Conservation (phyloP, 2,329 filamentous ascomycete species). For the Aspergillus phoenicis region DNA sequence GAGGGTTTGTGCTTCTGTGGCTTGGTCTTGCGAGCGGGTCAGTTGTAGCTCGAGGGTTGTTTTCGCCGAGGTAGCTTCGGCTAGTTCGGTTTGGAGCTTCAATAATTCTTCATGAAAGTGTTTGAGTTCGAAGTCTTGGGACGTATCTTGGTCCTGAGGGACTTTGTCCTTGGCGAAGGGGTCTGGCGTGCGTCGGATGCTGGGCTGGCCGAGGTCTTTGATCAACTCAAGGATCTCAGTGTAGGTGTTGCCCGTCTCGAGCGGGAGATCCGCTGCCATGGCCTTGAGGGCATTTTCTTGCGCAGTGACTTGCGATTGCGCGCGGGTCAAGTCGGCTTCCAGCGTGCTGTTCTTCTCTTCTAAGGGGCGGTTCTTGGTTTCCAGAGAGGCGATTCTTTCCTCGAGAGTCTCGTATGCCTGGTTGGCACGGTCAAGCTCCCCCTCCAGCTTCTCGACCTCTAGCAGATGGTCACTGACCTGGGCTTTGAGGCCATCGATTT, state of each 20-base stretch:
- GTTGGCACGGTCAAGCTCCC: conserved; percentile 36
- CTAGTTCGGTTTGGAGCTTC: conserved; percentile 33
- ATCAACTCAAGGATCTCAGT: conserved; percentile 44
- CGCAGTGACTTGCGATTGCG: conserved; percentile 39
- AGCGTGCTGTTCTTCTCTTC: conserved; percentile 43
- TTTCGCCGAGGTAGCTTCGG: conserved; percentile 31
- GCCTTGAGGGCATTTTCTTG: conserved; percentile 42
- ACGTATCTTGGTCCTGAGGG: conserved; percentile 16
- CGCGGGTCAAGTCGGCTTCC: conserved; percentile 38
- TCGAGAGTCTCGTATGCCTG: conserved; percentile 39
- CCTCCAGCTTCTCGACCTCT: conserved; percentile 40
- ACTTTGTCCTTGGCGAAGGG: conserved; percentile 3
- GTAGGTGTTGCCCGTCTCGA: conserved; percentile 38
- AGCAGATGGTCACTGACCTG: conserved; percentile 38
- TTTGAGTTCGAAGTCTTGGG: conserved; percentile 23
- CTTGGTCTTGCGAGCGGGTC: conserved; percentile 38
- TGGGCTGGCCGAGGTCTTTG: conserved; percentile 34
- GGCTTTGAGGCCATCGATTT: conserved; percentile 40
- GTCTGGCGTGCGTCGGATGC: conserved; percentile 21
- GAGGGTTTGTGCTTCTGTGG: conserved; percentile 40
- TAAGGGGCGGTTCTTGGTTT: conserved; percentile 38
- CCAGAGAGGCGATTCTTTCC: conserved; percentile 36
- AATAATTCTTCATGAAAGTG: conserved; percentile 33
- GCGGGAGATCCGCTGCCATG: conserved; percentile 40
- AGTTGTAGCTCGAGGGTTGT: conserved; percentile 40